phyloP scores from a whole-genome alignment of 1,284 basidiomycete genomes.

The Irpex lacteus region DNA sequence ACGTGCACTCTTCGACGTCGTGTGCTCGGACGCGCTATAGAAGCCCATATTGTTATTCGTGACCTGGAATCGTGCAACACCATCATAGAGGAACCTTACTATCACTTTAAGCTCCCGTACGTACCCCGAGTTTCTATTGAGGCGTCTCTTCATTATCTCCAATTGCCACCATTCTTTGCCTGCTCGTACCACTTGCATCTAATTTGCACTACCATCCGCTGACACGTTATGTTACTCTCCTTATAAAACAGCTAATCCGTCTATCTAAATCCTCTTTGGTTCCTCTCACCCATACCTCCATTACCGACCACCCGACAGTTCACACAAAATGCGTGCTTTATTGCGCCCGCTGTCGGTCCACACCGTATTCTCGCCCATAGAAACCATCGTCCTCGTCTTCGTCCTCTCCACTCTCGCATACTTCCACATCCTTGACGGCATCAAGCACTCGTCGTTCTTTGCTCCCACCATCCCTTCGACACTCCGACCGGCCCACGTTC shows the following conservation, averaged over 20 bases:
- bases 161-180: background rate
- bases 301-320: background rate
- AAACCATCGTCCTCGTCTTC: constrained; percentile 86
- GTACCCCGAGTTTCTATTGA: constrained; percentile 5
- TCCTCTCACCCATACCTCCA: background rate
- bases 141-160: constrained; percentile 8
- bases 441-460: constrained; percentile 75
- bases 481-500: constrained; percentile 52
- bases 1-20: background rate
- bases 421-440: constrained; percentile 85
- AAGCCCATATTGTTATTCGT: constrained; percentile 11
- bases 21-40: constrained; percentile 3
- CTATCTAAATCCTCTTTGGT: background rate
- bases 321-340: constrained; percentile 47
- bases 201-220: background rate
- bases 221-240: background rate
- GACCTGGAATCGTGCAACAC: background rate
- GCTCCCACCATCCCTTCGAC: constrained; percentile 46
- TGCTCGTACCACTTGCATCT: constrained; percentile 7
- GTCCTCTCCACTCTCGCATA: constrained; percentile 88
- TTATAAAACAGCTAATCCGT: constrained; percentile 12
- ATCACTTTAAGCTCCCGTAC: constrained; percentile 9
- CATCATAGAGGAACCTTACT: constrained; percentile 10
- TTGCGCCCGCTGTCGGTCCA: constrained; percentile 61
- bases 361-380: constrained; percentile 68